Conservation (phyloP, 495 filamentous ascomycete genomes). For the Podospora pseudocomata region DNA sequence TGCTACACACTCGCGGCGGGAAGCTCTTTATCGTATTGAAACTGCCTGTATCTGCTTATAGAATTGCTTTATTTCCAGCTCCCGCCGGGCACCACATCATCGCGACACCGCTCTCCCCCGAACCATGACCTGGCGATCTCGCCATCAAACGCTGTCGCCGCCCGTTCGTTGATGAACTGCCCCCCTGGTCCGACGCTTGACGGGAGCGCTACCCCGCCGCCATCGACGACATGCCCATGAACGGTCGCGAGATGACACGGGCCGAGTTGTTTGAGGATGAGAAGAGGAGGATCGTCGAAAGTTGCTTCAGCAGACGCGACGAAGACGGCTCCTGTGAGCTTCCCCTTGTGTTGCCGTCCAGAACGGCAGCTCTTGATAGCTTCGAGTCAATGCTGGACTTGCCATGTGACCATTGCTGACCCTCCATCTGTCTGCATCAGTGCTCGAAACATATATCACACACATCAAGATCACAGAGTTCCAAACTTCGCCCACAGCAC, state of each 20-base stretch:
- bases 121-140: conserved; percentile 13
- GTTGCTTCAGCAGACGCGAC: conserved; percentile 87
- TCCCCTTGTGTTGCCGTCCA: not conserved
- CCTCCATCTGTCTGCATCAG: conserved; percentile 38
- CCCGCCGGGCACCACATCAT: not conserved
- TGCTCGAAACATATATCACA: conserved; percentile 93
- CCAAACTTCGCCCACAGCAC: conserved; percentile 74
- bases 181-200: conserved; percentile 17
- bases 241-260: conserved; percentile 53
- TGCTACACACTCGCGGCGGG: not conserved
- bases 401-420: not conserved
- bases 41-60: not conserved
- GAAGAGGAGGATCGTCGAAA: conserved; percentile 86
- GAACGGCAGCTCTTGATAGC: not conserved
- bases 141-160: conserved; percentile 16
- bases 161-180: conserved; percentile 28
- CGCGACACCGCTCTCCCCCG: not conserved
- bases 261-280: conserved; percentile 95
- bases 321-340: conserved; percentile 71
- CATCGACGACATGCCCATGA: conserved; percentile 24
- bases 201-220: conserved; percentile 20
- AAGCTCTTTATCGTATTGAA: not conserved
- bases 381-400: not conserved
- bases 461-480: conserved; percentile 90
- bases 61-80: not conserved